Base-by-base conservation (phyloP, 176 grass and related monocot species). In the Paspalum vaginatum region DNA sequence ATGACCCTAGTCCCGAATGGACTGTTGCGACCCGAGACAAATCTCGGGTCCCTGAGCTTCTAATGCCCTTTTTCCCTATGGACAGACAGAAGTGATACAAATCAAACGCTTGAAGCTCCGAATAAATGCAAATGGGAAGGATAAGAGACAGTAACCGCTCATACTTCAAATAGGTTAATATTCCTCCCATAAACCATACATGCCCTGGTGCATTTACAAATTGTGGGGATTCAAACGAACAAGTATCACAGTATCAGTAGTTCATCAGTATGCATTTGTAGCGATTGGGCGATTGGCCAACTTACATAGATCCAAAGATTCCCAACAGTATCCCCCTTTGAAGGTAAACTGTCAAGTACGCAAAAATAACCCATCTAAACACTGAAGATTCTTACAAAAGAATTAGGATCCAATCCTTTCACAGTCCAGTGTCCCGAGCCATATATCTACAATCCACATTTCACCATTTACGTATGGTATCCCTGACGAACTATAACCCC, bases 371-470 rank as follows among this genome's bases (percentile, higher is more conserved):
- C 44, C 81, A 81, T 58, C 82, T 81, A 89, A 62, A 24, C 77
- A 85, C 77, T 57, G 40, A 85, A 70, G 40, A 70, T 81, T 85
- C 77, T 70, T 89, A 89, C 87, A 89, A 89, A 89, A 89, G 82
- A 89, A 89, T 77, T 73, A 54, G 70, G 57, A 20, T 20, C 47
- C 63, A 79, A 8, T 74, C 27, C 67, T 75, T 53, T 70, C 70
- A 72, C 67, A 85, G 47, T 78, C 71, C 82, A 65, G 4, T 63
- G 46, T 64, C 82, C 64, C 64, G 70, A 76, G 76, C 77, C 77
- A 85, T 85, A 85, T 89, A 89, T 85, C 82, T 89, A 89, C 87
- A 41, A 41, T 53, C 72, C 82, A 78, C 4, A 41, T 41, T 40
- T 62, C 82, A 81, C 61, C 70, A 69, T 80, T 80, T 80, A 44